A percentile compares a stretch with the other conserved stretches of the same genome.
phyloP scores from a whole-genome alignment of 371 early-diverging fungal genomes.

The Coemansia sp. region DNA sequence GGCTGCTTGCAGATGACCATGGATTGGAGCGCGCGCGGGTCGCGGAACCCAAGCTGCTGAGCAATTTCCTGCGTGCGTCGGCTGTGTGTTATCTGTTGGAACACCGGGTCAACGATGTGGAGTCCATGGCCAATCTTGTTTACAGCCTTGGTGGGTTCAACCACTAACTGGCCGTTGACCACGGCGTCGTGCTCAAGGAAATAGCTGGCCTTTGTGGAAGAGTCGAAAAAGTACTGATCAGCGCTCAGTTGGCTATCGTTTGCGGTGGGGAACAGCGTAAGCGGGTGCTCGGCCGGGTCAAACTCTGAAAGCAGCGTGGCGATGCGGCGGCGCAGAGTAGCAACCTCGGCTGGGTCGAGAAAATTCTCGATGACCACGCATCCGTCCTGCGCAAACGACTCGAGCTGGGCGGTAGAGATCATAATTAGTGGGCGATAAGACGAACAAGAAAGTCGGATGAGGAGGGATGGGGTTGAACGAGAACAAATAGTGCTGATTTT shows the following conservation, averaged over 20 bases:
- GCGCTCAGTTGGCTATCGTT: conserved; percentile 60
- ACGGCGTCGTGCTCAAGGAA: conserved; percentile 86
- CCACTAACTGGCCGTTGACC: conserved; percentile 59
- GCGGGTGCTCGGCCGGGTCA: conserved; percentile 72
- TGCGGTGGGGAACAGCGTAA: conserved; percentile 79
- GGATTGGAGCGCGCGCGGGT: conserved; percentile 81
- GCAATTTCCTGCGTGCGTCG: conserved; percentile 59
- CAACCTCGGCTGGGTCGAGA: conserved; percentile 57
- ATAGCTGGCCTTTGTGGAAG: conserved; percentile 81
- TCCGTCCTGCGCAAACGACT: conserved; percentile 49
- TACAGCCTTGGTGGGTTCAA: conserved; percentile 65
- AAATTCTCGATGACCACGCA: conserved; percentile 73
- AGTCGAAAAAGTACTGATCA: conserved; percentile 83
- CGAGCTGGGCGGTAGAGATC: not conserved
- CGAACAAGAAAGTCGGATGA: not conserved
- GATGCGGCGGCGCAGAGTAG: conserved; percentile 58
- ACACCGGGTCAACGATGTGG: conserved; percentile 76
- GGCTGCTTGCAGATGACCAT: conserved; percentile 91
- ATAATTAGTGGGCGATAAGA: not conserved
- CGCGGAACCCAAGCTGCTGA: conserved; percentile 61
- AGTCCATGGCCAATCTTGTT: conserved; percentile 95
- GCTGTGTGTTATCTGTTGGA: conserved; percentile 62
- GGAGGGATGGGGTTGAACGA: not conserved
- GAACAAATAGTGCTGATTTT: not conserved
- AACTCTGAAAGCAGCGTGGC: conserved; percentile 62